phyloP scores from a whole-genome alignment of 768 basidiomycete species.

The Trametes coccinea region DNA sequence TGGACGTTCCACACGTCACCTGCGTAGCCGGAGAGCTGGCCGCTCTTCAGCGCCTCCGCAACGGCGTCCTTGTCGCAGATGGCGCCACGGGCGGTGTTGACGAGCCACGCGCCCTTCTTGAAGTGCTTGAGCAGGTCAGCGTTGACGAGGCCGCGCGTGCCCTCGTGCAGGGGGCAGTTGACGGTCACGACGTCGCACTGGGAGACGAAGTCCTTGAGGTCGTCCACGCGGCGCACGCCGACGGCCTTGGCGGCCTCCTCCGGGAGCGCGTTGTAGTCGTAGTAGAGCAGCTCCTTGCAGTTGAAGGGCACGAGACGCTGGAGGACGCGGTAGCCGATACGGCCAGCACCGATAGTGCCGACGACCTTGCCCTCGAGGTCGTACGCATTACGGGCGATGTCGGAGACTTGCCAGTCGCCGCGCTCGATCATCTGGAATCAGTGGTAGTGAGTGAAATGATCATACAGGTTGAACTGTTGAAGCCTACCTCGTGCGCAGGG shows the following conservation, averaged over 20 bases:
- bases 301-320: constrained; percentile 81
- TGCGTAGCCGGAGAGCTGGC: constrained; percentile 61
- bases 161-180: constrained; percentile 87
- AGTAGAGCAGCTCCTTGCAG: constrained; percentile 89
- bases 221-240: constrained; percentile 71
- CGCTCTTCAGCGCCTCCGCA: constrained; percentile 70
- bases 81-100: constrained; percentile 92
- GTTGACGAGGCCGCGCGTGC: constrained; percentile 78
- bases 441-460: background rate
- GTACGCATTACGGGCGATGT: constrained; percentile 78
- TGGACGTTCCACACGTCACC: constrained; percentile 86
- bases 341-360: constrained; percentile 80
- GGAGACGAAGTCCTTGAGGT: constrained; percentile 64
- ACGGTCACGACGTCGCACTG: constrained; percentile 81
- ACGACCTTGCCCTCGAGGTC: constrained; percentile 92
- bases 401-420: constrained; percentile 87
- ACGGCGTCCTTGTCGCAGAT: constrained; percentile 87
- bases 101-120: constrained; percentile 91
- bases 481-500: constrained; percentile 75
- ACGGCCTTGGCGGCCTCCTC: constrained; percentile 67
- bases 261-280: constrained; percentile 77
- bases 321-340: constrained; percentile 86
- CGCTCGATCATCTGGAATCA: constrained; percentile 67
- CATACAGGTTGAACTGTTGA: background rate
- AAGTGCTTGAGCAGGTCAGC: constrained; percentile 81